phyloP scores from a whole-genome alignment of 1,139 yeast genomes.

The Magnusiomyces ingens region DNA sequence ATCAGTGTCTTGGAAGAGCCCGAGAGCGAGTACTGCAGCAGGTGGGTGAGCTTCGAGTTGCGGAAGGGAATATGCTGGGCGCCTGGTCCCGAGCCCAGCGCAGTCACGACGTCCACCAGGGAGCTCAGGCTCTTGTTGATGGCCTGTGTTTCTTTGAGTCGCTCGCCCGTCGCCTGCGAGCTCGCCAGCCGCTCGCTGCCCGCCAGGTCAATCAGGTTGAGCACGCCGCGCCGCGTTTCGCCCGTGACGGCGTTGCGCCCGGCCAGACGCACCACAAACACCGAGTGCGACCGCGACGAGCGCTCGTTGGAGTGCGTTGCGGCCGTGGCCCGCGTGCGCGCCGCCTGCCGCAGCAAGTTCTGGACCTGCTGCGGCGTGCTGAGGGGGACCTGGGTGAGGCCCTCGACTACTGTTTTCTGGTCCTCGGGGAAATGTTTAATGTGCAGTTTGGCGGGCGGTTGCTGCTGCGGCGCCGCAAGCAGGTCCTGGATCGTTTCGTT shows the following conservation, averaged over 20 bases:
- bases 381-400: constrained; percentile 47
- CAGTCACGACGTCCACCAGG: constrained; percentile 82
- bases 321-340: constrained; percentile 59
- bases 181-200: constrained; percentile 81
- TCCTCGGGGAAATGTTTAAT: constrained; percentile 61
- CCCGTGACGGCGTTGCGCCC: constrained; percentile 53
- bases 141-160: constrained; percentile 81
- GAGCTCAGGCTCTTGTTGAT: constrained; percentile 86
- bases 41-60: constrained; percentile 62
- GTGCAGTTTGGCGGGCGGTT: constrained; percentile 44
- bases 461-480: constrained; percentile 31
- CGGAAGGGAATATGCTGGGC: constrained; percentile 42
- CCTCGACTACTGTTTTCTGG: constrained; percentile 53
- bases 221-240: constrained; percentile 48
- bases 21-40: constrained; percentile 75
- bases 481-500: constrained; percentile 76
- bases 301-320: constrained; percentile 75
- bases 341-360: constrained; percentile 47
- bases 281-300: constrained; percentile 68
- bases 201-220: constrained; percentile 76
- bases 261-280: constrained; percentile 56
- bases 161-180: constrained; percentile 63
- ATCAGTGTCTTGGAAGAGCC: constrained; percentile 86
- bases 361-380: constrained; percentile 46
- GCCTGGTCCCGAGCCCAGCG: constrained; percentile 42